These are phyloP conservation scores for Colletotrichum sp. DNA, from an alignment of 2,329 filamentous ascomycete species.

Conservation along the genomic window DNA sequence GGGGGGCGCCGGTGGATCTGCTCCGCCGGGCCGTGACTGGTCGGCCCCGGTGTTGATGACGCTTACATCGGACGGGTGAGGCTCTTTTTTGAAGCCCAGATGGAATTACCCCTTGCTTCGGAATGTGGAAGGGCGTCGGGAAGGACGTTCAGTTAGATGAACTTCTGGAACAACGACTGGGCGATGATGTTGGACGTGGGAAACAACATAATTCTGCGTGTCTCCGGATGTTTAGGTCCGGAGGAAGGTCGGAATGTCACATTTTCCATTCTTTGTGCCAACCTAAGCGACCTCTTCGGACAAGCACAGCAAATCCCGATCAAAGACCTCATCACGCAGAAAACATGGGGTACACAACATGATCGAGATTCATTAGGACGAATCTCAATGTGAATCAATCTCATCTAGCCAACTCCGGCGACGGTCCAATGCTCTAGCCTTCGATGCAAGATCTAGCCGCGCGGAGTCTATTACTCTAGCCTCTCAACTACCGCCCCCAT, in stretches of 20 bases:
- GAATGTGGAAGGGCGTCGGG: neutral
- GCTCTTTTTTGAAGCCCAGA: neutral
- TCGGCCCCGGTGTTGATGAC: neutral
- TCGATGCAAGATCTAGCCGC: neutral
- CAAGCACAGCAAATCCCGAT: neutral
- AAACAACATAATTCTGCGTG: neutral
- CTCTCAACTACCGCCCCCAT: neutral
- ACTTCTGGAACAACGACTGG: neutral
- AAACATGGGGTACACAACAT: neutral
- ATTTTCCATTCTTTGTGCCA: neutral
- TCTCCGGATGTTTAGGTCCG: constrained; percentile 10
- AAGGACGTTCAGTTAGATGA: neutral
- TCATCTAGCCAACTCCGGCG: neutral
- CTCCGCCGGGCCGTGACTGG: neutral
- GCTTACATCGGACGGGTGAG: constrained; percentile 1
- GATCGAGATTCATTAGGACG: neutral
- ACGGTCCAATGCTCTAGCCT: neutral
- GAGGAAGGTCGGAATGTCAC: neutral
- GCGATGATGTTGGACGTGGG: neutral
- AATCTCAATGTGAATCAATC: neutral
- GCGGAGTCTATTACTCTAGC: neutral
- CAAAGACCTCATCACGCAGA: no score
- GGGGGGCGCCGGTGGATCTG: neutral
- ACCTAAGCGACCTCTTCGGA: neutral
- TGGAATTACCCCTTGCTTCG: neutral